Conservation (phyloP, 306 rosid species). For the Calophaca sinica region DNA sequence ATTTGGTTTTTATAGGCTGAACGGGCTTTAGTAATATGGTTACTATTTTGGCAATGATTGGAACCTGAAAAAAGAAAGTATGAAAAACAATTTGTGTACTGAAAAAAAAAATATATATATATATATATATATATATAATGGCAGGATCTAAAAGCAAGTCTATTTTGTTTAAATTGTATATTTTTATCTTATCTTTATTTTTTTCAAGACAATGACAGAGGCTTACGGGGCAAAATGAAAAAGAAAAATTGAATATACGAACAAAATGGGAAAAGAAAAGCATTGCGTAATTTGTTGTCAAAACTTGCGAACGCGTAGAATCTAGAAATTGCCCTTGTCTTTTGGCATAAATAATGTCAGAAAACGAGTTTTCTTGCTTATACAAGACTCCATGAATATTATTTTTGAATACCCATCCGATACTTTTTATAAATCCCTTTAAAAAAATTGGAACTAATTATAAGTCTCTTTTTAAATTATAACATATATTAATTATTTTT, state of each 20-base stretch:
- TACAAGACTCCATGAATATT: not conserved
- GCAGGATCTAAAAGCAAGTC: conserved; percentile 18
- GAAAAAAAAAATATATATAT: too few relatives aligned
- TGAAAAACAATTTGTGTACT: not conserved
- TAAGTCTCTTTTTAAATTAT: too few relatives aligned
- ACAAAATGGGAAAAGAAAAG: not conserved
- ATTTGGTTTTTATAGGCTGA: too few relatives aligned
- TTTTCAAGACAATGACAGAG: not conserved
- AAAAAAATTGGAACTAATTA: too few relatives aligned
- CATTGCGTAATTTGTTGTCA: not conserved
- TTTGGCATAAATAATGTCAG: not conserved
- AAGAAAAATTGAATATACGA: not conserved
- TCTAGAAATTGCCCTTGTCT: conserved; percentile 5
- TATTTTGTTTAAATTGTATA: not conserved
- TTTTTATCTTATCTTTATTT: too few relatives aligned
- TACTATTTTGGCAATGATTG: too few relatives aligned
- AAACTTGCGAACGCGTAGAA: conserved; percentile 10
- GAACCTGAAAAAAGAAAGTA: too few relatives aligned
- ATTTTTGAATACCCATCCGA: too few relatives aligned
- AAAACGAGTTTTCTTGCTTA: not conserved
- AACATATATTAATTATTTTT: too few relatives aligned
- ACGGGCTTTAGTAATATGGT: too few relatives aligned
- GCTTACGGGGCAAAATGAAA: not conserved
- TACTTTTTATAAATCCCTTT: too few relatives aligned
- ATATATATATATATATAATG: not conserved